phyloP scores from a whole-genome alignment of 2,329 filamentous ascomycete species.

The Aspergillus pseudoterreus region DNA sequence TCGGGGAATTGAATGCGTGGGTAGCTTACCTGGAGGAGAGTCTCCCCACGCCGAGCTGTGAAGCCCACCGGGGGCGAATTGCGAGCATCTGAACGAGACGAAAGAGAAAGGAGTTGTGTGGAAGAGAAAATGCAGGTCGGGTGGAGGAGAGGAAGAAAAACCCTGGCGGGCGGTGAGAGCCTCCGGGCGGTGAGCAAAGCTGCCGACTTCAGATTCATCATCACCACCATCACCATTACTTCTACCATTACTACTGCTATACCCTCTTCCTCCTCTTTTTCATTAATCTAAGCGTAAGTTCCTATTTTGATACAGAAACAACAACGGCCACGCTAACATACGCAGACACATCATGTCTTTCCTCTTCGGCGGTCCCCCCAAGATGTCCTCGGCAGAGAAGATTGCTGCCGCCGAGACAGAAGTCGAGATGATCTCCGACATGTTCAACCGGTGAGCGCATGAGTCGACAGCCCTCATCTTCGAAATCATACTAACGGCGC shows the following conservation, averaged over 20 bases:
- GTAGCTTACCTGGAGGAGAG: slow-evolving; percentile 33
- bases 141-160: slow-evolving; percentile 9
- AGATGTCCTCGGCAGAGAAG: slow-evolving; percentile 94
- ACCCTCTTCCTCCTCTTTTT: no score
- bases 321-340: background rate
- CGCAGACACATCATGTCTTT: slow-evolving; percentile 57
- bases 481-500: background rate
- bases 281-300: no score
- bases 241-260: no score
- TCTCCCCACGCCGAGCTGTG: slow-evolving; percentile 27
- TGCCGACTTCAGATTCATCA: slow-evolving; percentile 15
- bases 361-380: slow-evolving; percentile 68
- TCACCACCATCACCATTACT: background rate
- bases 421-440: slow-evolving; percentile 95
- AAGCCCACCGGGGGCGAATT: slow-evolving; percentile 34
- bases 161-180: slow-evolving; percentile 17
- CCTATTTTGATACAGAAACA: no score
- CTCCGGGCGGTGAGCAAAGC: slow-evolving; percentile 21
- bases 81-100: slow-evolving; percentile 35
- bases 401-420: slow-evolving; percentile 94
- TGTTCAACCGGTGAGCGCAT: slow-evolving; percentile 82
- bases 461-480: background rate
- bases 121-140: slow-evolving; percentile 16
- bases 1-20: slow-evolving; percentile 1
- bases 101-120: slow-evolving; percentile 12